Evolutionary conservation across 352 stramenopile genomes (phyloP), one percentile per base, ranked within the genome.

Genomic region (Phytophthora quininea): DNA sequence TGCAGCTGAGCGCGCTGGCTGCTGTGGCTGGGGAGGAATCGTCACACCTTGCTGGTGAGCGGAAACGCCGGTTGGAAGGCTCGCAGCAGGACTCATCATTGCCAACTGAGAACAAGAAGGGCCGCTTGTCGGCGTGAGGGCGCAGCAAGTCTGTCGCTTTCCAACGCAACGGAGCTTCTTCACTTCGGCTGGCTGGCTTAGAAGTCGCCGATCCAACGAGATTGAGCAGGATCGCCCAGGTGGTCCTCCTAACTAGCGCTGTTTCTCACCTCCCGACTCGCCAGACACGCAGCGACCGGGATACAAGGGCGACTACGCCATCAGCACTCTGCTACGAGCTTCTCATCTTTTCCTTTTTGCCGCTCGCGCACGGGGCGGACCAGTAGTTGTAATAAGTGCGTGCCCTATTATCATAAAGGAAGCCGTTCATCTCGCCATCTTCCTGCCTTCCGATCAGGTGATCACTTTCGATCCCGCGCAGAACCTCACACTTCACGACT

Each of bases 21-120:
- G 81, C 79, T 14, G 77, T 91, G 32, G 84, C 84, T 15, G 80
- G 82, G 9, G 84, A 91, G 57, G 84, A 89, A 38, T 90, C 84
- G 29, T 82, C 78, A 3, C 75, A 87, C 19, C 38, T 86, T 59
- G 72, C 71, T 4, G 85, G 82, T 52, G 80, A 91, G 56, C 84
- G 82, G 49, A 91, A 92, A 62, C 84, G 80, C 43, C 64, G 80
- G 38, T 52, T 89, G 33, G 82, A 90, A 30, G 72, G 50, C 45
- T 56, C 58, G 5, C 58, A 71, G 29, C 62, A 74, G 37, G 67
- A 77, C 3, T 67, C 60, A 11, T 32, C 71, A 1, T 54, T 81
- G 53, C 58, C 73, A 55, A 45, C 61, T 53, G 69, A 86, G 51
- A 74, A 67, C 49, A 88, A 89, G 73, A 89, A 89, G 71, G 82